These are phyloP conservation scores for Moesziomyces globuligerus DNA, from an alignment of 1,284 basidiomycete genomes.

Conservation along the genomic window DNA sequence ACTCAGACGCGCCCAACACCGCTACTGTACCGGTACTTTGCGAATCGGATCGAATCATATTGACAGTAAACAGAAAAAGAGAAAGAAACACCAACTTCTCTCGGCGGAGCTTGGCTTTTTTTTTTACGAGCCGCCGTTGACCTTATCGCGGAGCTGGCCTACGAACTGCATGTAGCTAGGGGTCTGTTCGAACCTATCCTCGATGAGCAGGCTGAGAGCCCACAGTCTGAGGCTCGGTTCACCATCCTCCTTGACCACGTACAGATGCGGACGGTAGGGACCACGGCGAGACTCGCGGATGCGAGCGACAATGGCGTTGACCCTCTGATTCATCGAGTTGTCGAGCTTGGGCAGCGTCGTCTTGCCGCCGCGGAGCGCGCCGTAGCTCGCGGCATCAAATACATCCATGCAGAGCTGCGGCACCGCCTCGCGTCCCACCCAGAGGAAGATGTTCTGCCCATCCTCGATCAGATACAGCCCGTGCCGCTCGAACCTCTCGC, in stretches of 20 bases:
- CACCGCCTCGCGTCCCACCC: conserved; percentile 95
- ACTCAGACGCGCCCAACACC: too few relatives aligned
- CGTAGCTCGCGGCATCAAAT: conserved; percentile 88
- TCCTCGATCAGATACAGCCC: conserved; percentile 97
- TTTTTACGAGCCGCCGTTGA: conserved; percentile 59
- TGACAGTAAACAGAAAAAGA: neutral
- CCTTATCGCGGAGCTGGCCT: conserved; percentile 60
- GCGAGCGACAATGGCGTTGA: conserved; percentile 92
- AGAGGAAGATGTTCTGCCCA: conserved; percentile 96
- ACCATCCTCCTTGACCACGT: conserved; percentile 97
- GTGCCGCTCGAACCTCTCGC: conserved; percentile 91
- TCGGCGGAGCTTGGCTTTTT: neutral
- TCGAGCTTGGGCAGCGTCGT: conserved; percentile 86
- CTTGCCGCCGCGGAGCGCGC: conserved; percentile 91
- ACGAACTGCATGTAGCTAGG: conserved; percentile 96
- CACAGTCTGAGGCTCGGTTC: conserved; percentile 87
- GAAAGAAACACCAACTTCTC: neutral
- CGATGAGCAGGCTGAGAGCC: conserved; percentile 92
- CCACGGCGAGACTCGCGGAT: conserved; percentile 86
- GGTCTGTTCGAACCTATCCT: conserved; percentile 92
- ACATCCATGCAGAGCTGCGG: conserved; percentile 93
- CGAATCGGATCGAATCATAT: too few relatives aligned
- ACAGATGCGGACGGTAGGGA: conserved; percentile 92
- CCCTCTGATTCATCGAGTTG: conserved; percentile 89
- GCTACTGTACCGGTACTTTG: too few relatives aligned